phyloP scores from a whole-genome alignment of 2,329 filamentous ascomycete species.

The Xylariomycetidae sp. region DNA sequence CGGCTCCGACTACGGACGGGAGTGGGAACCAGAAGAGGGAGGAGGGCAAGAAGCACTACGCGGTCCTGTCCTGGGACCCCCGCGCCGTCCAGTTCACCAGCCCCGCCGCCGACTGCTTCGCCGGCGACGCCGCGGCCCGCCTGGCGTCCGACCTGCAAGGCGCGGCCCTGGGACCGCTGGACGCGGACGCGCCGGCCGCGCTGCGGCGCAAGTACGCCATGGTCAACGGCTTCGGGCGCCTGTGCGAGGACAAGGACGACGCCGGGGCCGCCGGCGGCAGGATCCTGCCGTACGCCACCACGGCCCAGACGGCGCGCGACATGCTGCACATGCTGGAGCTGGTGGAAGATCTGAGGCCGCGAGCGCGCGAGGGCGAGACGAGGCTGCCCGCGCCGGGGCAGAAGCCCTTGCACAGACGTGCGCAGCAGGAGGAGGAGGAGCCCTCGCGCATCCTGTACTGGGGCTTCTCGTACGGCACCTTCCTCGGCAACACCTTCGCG shows the following conservation, averaged over 20 bases:
- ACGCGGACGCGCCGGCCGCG: conserved; percentile 5
- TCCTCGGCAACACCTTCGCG: conserved; percentile 38
- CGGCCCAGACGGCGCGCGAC: conserved; percentile 34
- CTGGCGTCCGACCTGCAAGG: conserved; percentile 19
- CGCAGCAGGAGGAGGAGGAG: conserved; percentile 3
- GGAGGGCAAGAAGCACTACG: conserved; percentile 20
- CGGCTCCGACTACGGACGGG: conserved; percentile 15
- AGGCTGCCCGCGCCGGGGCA: neutral
- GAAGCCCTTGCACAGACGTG: neutral
- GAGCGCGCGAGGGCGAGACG: neutral
- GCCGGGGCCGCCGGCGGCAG: conserved; percentile 19
- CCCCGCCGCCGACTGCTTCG: conserved; percentile 34
- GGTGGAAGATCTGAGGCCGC: conserved; percentile 27
- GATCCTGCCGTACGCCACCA: conserved; percentile 29
- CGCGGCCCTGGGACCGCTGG: conserved; percentile 24
- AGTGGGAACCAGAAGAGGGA: neutral
- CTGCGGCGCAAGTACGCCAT: conserved; percentile 24
- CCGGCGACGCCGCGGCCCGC: conserved; percentile 23
- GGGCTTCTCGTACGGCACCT: conserved; percentile 44
- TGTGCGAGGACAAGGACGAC: conserved; percentile 21
- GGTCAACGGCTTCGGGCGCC: conserved; percentile 18
- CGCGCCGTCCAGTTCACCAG: conserved; percentile 33
- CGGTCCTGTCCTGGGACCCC: conserved; percentile 39
- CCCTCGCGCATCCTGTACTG: conserved; percentile 33
- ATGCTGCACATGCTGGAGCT: conserved; percentile 40